Evolutionary conservation across 441 rosid species (phyloP).

Genomic region (Populus hybrid): DNA sequence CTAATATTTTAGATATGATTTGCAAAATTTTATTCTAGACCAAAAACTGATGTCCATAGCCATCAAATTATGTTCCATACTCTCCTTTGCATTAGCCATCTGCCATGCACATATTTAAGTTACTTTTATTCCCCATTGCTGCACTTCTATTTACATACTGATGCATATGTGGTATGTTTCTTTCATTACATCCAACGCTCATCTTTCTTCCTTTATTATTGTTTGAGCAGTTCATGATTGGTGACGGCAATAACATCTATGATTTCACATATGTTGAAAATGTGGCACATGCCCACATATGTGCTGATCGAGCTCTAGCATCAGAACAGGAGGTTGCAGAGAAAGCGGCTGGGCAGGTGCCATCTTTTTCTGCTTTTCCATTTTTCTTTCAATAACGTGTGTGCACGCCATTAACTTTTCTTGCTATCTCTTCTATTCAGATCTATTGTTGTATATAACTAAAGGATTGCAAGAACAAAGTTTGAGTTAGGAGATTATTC

Average conservation of each 20-base stretch:
- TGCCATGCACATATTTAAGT: background rate
- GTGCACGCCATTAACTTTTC: background rate
- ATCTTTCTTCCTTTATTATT: constrained; percentile 13
- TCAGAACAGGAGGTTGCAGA: constrained; percentile 62
- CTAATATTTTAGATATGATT: background rate
- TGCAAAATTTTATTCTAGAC: background rate
- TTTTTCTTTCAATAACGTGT: background rate
- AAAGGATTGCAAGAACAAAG: background rate
- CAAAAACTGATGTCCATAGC: background rate
- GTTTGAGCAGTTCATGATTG: constrained; percentile 71
- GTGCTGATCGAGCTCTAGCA: constrained; percentile 94
- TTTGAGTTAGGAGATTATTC: background rate
- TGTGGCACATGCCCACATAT: constrained; percentile 88
- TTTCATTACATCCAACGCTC: constrained; percentile 2
- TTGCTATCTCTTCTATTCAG: background rate
- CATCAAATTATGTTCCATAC: background rate
- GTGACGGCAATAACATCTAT: constrained; percentile 75
- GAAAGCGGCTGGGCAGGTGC: constrained; percentile 92
- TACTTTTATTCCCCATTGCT: background rate
- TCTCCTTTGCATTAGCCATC: background rate
- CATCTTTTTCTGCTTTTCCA: constrained; percentile 17
- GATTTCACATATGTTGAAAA: constrained; percentile 94
- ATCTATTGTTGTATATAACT: background rate
- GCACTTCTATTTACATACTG: background rate
- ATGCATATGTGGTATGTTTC: constrained; percentile 3